Conservation (phyloP, 169 alveolate species). For the Prorocentrum cordatum region DNA sequence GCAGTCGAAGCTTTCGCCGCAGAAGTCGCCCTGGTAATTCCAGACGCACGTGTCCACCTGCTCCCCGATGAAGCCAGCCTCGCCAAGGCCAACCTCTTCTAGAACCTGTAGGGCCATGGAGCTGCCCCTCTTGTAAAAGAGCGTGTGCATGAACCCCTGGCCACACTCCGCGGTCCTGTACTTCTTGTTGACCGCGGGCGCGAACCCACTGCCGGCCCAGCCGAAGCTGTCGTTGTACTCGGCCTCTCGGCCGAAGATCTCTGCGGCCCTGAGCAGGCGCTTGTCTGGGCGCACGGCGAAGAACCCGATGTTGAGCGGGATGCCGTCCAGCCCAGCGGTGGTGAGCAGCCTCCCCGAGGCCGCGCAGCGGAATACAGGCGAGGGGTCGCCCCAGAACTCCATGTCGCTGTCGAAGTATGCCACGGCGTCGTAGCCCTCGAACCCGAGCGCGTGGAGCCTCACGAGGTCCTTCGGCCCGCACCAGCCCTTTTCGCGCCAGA, state of each 20-base stretch:
- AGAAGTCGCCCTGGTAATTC: slow-evolving; percentile 28
- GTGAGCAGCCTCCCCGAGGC: slow-evolving; percentile 11
- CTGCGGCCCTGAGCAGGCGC: slow-evolving; percentile 37
- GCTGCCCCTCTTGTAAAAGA: slow-evolving; percentile 16
- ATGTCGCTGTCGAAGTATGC: slow-evolving; percentile 45
- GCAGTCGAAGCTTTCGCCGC: slow-evolving; percentile 15
- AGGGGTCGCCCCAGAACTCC: slow-evolving; percentile 34
- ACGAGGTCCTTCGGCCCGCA: slow-evolving; percentile 49
- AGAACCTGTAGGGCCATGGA: background rate
- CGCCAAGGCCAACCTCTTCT: background rate
- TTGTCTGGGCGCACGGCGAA: slow-evolving; percentile 21
- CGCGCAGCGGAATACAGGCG: slow-evolving; percentile 56
- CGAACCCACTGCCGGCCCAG: background rate
- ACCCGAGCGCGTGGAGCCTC: slow-evolving; percentile 11
- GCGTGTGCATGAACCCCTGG: slow-evolving; percentile 48
- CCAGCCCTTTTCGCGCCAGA: too few relatives aligned
- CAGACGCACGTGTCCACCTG: slow-evolving; percentile 29
- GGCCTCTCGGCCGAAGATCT: background rate
- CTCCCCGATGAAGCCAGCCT: background rate
- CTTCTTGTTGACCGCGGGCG: background rate
- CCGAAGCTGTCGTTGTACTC: background rate
- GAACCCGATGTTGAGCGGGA: slow-evolving; percentile 29
- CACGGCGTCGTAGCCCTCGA: slow-evolving; percentile 61
- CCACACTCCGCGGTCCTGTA: background rate
- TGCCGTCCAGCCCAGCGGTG: background rate